phyloP scores from a whole-genome alignment of 225 moss, liverwort and hornwort genomes.

The Bryoerythrophyllum caledonicum region DNA sequence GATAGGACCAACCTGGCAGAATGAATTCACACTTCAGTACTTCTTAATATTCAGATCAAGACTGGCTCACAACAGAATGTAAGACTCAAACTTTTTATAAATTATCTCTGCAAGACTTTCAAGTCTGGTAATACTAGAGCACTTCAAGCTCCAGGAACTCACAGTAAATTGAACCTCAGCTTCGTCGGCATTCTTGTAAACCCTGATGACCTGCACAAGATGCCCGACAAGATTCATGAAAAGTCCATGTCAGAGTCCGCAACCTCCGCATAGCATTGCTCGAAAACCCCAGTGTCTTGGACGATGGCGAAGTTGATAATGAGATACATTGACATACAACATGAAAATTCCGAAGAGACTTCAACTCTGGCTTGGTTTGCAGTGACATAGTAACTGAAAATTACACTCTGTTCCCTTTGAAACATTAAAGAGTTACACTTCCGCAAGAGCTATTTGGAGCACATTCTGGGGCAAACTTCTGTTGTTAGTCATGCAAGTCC shows the following conservation, averaged over 20 bases:
- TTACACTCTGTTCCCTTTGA: neutral
- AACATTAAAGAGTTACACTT: neutral
- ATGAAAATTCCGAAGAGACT: neutral
- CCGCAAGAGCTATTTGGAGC: neutral
- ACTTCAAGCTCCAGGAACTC: constrained; percentile 29
- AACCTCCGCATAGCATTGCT: constrained; percentile 9
- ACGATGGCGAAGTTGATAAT: neutral
- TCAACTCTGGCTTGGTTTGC: neutral
- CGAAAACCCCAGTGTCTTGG: neutral
- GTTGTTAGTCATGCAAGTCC: neutral
- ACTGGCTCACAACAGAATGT: neutral
- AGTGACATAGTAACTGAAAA: neutral
- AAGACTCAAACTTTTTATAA: neutral
- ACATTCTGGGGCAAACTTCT: neutral
- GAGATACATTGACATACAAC: constrained; percentile 1
- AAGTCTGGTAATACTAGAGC: neutral
- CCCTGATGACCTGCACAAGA: constrained; percentile 77
- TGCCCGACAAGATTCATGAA: constrained; percentile 15
- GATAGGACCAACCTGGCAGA: constrained; percentile 81
- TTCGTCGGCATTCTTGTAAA: constrained; percentile 72
- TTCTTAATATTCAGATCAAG: no score
- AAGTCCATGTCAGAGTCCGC: neutral
- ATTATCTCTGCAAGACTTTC: neutral
- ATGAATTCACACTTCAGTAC: no score
- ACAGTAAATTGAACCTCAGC: constrained; percentile 91